phyloP scores from a whole-genome alignment of 176 grass and related monocot genomes.

The Triticum aestivum region IWGSC_CS_RefSeq_v2.1 NC_057799.1:90192536-90193035 shows the following conservation, averaged over 20 bases:
- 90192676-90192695: constrained; percentile 1
- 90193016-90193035: not conserved
- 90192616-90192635: not conserved
- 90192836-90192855: constrained; percentile 59
- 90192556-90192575: constrained; percentile 94
- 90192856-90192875: constrained; percentile 82
- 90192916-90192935: constrained; percentile 85
- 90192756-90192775: constrained; percentile 99
- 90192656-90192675: not conserved
- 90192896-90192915: constrained; percentile 78
- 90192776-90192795: constrained; percentile 96
- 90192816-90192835: constrained; percentile 86
- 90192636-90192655: not conserved
- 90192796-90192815: constrained; percentile 99
- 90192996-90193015: not conserved
- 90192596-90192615: constrained; percentile 3
- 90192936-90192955: constrained; percentile 90
- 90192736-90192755: constrained; percentile 89
- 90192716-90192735: constrained; percentile 16
- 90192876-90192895: constrained; percentile 93
- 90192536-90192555: constrained; percentile 93
- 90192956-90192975: not conserved
- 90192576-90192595: constrained; percentile 46
- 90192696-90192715: constrained; percentile 23
- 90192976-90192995: not conserved